A percentile compares a stretch with the other conserved stretches of the same genome.
Evolutionary conservation across 2,329 filamentous ascomycete species (phyloP).

Genomic region (Cryphonectria radicalis): DNA sequence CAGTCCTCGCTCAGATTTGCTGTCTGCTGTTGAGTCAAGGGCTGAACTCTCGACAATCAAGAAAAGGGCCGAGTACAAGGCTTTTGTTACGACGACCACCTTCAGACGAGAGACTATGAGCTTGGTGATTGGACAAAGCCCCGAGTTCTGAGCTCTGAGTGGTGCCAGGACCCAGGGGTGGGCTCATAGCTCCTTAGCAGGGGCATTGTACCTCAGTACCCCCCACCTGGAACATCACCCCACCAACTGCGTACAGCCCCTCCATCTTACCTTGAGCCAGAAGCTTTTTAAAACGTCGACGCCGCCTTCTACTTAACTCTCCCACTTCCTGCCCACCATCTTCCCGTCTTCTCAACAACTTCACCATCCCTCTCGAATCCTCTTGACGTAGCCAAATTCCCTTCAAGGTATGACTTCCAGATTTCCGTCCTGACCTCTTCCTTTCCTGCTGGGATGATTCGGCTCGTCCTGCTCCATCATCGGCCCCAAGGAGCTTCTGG

Average conservation of each 20-base stretch:
- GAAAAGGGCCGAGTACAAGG: slow-evolving; percentile 7
- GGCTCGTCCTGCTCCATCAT: neutral
- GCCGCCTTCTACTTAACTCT: slow-evolving; percentile 19
- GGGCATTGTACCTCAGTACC: slow-evolving; percentile 4
- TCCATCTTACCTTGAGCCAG: slow-evolving; percentile 23
- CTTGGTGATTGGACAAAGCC: neutral
- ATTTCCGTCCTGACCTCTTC: neutral
- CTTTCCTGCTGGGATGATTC: neutral
- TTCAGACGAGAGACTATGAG: neutral
- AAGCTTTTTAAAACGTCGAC: slow-evolving; percentile 29
- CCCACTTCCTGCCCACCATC: slow-evolving; percentile 9
- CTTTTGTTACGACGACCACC: neutral
- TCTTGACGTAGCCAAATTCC: slow-evolving; percentile 17
- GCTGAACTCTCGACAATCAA: neutral
- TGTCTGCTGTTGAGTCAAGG: neutral
- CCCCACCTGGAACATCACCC: slow-evolving; percentile 17
- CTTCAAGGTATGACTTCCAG: slow-evolving; percentile 23
- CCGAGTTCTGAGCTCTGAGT: slow-evolving; percentile 4
- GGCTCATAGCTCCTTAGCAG: slow-evolving; percentile 17
- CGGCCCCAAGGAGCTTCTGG: neutral
- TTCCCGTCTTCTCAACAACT: slow-evolving; percentile 19
- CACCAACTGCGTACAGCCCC: slow-evolving; percentile 22
- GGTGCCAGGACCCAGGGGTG: slow-evolving; percentile 13
- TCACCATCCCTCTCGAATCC: slow-evolving; percentile 9
- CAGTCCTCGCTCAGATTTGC: neutral